Conservation (phyloP, 2,329 filamentous ascomycete species). For the Pseudogymnoascus sp. region DNA sequence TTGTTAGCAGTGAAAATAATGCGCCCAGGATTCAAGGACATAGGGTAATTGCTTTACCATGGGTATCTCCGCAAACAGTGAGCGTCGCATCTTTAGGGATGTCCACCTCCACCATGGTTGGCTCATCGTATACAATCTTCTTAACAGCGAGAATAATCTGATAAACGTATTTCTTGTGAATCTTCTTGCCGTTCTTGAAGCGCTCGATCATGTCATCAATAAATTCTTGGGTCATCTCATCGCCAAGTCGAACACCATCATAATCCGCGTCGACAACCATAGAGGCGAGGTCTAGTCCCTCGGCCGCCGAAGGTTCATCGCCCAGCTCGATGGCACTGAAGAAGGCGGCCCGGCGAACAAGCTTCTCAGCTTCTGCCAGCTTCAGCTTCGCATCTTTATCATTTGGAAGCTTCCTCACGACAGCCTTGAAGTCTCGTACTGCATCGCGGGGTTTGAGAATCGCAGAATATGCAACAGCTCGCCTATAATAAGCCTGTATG, state of each 20-base stretch:
- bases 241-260: slow-evolving; percentile 70
- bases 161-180: slow-evolving; percentile 94
- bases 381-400: slow-evolving; percentile 91
- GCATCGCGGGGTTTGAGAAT: slow-evolving; percentile 85
- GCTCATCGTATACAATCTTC: slow-evolving; percentile 82
- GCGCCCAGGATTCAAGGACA: background rate
- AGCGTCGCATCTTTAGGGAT: slow-evolving; percentile 70
- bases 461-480: slow-evolving; percentile 83
- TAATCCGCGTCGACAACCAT: slow-evolving; percentile 79
- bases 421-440: slow-evolving; percentile 83
- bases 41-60: slow-evolving; percentile 51
- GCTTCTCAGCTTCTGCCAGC: slow-evolving; percentile 86
- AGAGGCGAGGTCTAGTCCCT: slow-evolving; percentile 78
- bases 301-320: slow-evolving; percentile 85
- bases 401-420: slow-evolving; percentile 74
- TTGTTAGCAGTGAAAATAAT: slow-evolving; percentile 17
- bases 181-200: slow-evolving; percentile 92
- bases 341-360: slow-evolving; percentile 86
- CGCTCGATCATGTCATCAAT: slow-evolving; percentile 94
- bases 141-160: slow-evolving; percentile 88
- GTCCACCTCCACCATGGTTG: slow-evolving; percentile 93
- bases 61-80: slow-evolving; percentile 95
- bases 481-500: slow-evolving; percentile 78
- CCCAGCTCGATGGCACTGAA: slow-evolving; percentile 89
- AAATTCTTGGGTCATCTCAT: slow-evolving; percentile 91